Evolutionary conservation across 805 yeast species (phyloP), one percentile per base, ranked within the genome.

Genomic region (Brettanomyces sp.): DNA sequence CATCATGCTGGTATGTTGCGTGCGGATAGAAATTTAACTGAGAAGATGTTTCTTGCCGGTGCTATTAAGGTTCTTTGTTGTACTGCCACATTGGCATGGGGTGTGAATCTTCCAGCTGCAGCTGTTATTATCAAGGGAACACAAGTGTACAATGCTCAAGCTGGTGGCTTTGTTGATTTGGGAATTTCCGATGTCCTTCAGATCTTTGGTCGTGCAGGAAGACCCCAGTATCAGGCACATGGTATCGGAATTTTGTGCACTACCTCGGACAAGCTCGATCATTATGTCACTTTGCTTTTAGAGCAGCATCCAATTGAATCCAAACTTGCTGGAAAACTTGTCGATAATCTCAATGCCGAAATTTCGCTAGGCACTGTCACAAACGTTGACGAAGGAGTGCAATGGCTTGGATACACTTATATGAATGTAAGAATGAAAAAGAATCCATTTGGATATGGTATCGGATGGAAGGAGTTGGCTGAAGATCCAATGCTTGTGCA

Each of bases 51-150:
- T 60, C 70, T 81, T 30, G 68, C 72, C 30, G 98, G 99, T 38
- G 85, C 89, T 0, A 83, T 93, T 51, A 85, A 82, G 49, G 98
- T 93, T 0, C 67, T 93, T 14, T 85, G 95, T 56, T 89, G 96
- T 73, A 93, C 99, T 3, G 95, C 99, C 0, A 93, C 99, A 0
- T 75, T 93, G 48, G 99, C 99, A 0, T 93, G 99, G 99, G 99
- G 99, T 76, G 98, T 93, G 18, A 93, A 93, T 59, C 70, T 93
- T 48, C 99, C 99, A 2, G 99, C 99, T 5, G 97, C 96, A 1
- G 96, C 89, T 37, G 99, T 93, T 21, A 86, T 93, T 51, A 80
- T 93, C 32, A 93, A 93, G 57, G 99, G 99, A 0, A 93, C 99
- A 0, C 96, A 91, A 58, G 89, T 93, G 0, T 93, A 93, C 59